Percentiles rank a stretch among this genome's conserved stretches.
These are phyloP conservation scores for Trametes cinnabarina DNA, from an alignment of 768 basidiomycete species.

Conservation along the genomic window DNA sequence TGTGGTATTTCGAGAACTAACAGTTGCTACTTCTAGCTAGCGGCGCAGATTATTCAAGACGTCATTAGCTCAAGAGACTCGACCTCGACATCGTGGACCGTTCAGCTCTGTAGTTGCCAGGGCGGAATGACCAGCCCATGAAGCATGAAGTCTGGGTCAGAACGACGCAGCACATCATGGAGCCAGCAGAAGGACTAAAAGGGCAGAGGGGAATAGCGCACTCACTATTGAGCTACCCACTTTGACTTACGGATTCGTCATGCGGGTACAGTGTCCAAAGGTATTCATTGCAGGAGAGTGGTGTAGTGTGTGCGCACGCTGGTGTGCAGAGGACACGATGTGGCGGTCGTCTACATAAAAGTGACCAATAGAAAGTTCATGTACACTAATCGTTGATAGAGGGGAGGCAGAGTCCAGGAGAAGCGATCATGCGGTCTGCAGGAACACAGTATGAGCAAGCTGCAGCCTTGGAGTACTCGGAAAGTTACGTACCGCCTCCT, in stretches of 20 bases:
- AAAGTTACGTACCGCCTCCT: constrained; percentile 59
- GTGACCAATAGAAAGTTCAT: constrained; percentile 18
- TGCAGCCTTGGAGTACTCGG: background rate
- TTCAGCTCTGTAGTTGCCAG: background rate
- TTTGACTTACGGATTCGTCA: background rate
- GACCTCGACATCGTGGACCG: background rate
- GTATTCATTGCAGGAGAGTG: constrained; percentile 14
- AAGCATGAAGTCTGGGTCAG: too few relatives aligned
- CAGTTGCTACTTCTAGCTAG: too few relatives aligned
- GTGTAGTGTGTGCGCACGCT: background rate
- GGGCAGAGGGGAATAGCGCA: background rate
- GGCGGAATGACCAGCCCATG: background rate
- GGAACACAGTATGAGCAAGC: background rate
- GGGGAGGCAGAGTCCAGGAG: background rate
- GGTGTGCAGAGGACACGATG: constrained; percentile 11
- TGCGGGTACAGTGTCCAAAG: background rate
- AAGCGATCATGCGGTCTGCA: constrained; percentile 13
- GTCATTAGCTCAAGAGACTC: background rate
- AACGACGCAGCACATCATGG: background rate
- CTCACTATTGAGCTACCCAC: too few relatives aligned
- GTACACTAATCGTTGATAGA: constrained; percentile 15
- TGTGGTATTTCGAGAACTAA: too few relatives aligned
- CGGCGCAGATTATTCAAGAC: too few relatives aligned
- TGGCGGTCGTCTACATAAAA: constrained; percentile 24
- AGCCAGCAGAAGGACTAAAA: background rate